phyloP scores from a whole-genome alignment of 805 yeast species.

The Yarrowia sp. region DNA sequence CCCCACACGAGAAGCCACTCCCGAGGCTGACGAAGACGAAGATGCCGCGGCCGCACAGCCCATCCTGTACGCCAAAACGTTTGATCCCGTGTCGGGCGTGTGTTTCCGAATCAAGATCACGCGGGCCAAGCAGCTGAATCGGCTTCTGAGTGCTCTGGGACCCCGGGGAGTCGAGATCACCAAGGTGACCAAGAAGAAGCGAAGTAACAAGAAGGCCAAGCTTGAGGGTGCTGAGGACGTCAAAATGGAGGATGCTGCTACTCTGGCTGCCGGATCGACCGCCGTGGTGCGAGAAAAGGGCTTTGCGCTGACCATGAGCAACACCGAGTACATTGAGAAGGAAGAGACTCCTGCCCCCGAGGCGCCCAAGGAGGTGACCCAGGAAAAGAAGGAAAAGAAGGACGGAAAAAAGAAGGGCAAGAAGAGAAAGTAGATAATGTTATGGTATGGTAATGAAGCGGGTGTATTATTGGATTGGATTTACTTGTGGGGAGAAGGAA shows the following conservation, averaged over 20 bases:
- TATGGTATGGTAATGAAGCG: background rate
- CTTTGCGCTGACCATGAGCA: slow-evolving; percentile 36
- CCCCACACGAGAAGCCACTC: background rate
- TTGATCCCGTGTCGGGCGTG: slow-evolving; percentile 68
- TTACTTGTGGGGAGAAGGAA: too few species aligned
- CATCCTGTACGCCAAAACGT: slow-evolving; percentile 63
- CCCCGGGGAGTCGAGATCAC: slow-evolving; percentile 47
- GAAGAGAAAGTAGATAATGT: slow-evolving; percentile 32
- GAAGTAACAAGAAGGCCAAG: slow-evolving; percentile 26
- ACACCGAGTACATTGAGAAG: slow-evolving; percentile 37
- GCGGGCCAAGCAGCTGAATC: slow-evolving; percentile 74
- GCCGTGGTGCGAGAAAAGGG: slow-evolving; percentile 34
- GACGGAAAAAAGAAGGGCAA: slow-evolving; percentile 38
- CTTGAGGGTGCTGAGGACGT: slow-evolving; percentile 19
- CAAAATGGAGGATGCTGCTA: slow-evolving; percentile 6
- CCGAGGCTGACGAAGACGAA: slow-evolving; percentile 21
- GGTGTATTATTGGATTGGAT: background rate
- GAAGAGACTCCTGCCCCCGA: slow-evolving; percentile 31
- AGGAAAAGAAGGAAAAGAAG: slow-evolving; percentile 26
- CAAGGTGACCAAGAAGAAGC: slow-evolving; percentile 29
- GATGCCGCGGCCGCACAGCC: slow-evolving; percentile 46
- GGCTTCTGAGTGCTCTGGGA: slow-evolving; percentile 75
- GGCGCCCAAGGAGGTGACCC: slow-evolving; percentile 11
- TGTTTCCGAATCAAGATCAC: slow-evolving; percentile 64
- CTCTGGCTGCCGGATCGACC: background rate